Evolutionary conservation across 805 yeast genomes (phyloP), one percentile per base, ranked within the genome.

Genomic region (Candida coleopterorum): DNA sequence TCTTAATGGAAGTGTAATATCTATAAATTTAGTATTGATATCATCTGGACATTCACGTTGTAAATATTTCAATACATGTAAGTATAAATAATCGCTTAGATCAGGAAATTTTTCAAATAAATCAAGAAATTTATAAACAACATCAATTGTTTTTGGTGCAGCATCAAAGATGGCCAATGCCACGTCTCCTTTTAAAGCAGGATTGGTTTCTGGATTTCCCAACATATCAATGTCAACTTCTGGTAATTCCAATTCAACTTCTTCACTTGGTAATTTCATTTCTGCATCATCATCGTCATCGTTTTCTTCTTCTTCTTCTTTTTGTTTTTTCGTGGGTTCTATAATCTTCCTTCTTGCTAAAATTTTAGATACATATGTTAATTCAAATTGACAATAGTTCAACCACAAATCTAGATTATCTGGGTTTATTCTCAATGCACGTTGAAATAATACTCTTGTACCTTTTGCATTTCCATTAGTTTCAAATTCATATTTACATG

Each of bases 401-500:
- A 79, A 58, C 96, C 97, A 90, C 41, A 93, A 68, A 39, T 72
- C 74, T 12, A 68, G 57, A 7, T 81, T 74, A 34, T 85, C 89
- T 2, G 82, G 73, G 53, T 90, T 90, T 58, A 93, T 84, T 56
- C 95, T 72, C 27, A 93, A 68, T 22, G 83, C 95, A 46, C 84
- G 77, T 58, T 89, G 96, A 58, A 88, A 79, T 18, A 93, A 70
- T 8, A 78, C 77, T 58, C 99, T 75, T 16, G 97, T 89, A 31
- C 95, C 89, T 53, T 82, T 79, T 30, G 95, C 85, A 49, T 88
- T 84, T 27, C 90, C 85, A 58, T 93, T 87, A 20, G 75, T 75
- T 48, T 90, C 96, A 50, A 85, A 81, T 62, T 93, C 97, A 60
- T 86, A 87, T 54, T 85, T 85, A 21, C 97, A 96, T 17, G 96